Percentiles rank a stretch among this genome's conserved stretches.
Evolutionary conservation across 805 yeast species (phyloP).

Genomic region (Kregervanrija delftensis): DNA sequence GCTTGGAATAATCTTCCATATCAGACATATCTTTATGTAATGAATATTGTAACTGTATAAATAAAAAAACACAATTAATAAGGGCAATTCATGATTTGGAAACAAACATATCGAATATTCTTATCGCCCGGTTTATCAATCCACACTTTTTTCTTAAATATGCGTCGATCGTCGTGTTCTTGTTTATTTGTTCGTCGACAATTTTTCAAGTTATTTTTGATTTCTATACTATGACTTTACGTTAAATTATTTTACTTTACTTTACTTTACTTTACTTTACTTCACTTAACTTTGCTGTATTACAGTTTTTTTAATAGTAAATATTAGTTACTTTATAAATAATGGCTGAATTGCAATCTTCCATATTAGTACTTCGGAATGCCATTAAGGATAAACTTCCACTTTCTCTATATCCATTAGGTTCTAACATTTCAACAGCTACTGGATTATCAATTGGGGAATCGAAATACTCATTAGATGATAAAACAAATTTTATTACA

Average conservation of each 20-base stretch:
- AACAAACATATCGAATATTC: neutral
- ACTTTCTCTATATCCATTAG: conserved; percentile 12
- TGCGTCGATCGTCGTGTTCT: too few relatives aligned
- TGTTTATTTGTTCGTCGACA: too few relatives aligned
- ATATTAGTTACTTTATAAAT: too few relatives aligned
- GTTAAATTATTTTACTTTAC: too few relatives aligned
- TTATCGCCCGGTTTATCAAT: too few relatives aligned
- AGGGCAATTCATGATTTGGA: neutral
- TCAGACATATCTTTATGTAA: conserved; percentile 9
- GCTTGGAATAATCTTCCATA: conserved; percentile 25
- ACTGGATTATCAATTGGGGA: conserved; percentile 11
- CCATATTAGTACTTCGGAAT: conserved; percentile 11
- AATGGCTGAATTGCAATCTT: neutral
- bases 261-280: too few relatives aligned
- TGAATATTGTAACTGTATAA: neutral
- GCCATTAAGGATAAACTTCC: conserved; percentile 12
- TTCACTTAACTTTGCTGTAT: too few relatives aligned
- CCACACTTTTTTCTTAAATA: too few relatives aligned
- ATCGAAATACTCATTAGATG: conserved; percentile 24
- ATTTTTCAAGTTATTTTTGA: too few relatives aligned
- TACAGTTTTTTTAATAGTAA: too few relatives aligned
- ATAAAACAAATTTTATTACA: conserved; percentile 31
- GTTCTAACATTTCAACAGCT: conserved; percentile 15
- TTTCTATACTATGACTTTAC: too few relatives aligned
- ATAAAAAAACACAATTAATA: neutral